Conservation (phyloP, 192 early-diverging fungal species). For the Endogone sp. region DNA sequence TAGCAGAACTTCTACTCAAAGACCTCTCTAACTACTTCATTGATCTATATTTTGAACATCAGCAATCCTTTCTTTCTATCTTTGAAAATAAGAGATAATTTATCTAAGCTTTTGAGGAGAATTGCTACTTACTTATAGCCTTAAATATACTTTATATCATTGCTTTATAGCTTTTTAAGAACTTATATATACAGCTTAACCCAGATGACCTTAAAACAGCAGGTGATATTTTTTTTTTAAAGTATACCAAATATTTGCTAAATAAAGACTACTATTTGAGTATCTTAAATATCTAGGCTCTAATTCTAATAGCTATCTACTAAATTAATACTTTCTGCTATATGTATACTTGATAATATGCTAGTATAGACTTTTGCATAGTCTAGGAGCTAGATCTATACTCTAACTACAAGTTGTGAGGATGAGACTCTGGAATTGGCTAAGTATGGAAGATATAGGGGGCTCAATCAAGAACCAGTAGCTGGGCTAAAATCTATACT, state of each 20-base stretch:
- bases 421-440: too few species aligned
- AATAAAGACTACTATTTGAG: conserved; percentile 53
- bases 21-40: conserved; percentile 53
- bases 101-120: too few species aligned
- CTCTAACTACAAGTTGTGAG: too few species aligned
- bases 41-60: conserved; percentile 50
- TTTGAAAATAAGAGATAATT: conserved; percentile 51
- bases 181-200: conserved; percentile 30
- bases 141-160: conserved; percentile 34
- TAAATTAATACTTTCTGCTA: conserved; percentile 54
- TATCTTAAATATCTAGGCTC: conserved; percentile 46
- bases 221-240: conserved; percentile 40
- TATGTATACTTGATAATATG: conserved; percentile 58
- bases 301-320: conserved; percentile 59
- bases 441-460: too few species aligned
- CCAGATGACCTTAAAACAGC: too few species aligned
- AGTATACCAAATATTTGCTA: conserved; percentile 54
- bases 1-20: conserved; percentile 48
- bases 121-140: too few species aligned
- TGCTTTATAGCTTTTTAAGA: conserved; percentile 17
- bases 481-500: too few species aligned
- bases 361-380: conserved; percentile 61
- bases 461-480: too few species aligned
- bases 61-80: conserved; percentile 60
- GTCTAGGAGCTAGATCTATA: conserved; percentile 58